Conservation (phyloP, 163 green algal species). For the Scenedesmus sp. region DNA sequence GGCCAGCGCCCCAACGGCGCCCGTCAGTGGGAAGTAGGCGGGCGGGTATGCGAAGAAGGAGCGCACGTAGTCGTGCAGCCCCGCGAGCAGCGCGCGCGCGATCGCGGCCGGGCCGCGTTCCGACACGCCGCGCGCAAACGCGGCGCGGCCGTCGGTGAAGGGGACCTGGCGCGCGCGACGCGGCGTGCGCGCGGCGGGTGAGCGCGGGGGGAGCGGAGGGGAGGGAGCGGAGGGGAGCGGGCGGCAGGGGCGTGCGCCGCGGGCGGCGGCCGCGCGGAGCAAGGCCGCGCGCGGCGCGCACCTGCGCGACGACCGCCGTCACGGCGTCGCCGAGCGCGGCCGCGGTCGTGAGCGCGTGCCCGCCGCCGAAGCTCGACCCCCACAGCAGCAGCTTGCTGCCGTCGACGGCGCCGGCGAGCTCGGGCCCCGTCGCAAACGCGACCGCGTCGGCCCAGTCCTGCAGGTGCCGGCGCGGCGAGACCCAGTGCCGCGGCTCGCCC, state of each 20-base stretch:
- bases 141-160: conserved; percentile 27
- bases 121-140: conserved; percentile 8
- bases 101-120: conserved; percentile 11
- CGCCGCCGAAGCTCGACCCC: conserved; percentile 44
- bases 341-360: conserved; percentile 37
- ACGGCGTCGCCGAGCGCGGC: conserved; percentile 18
- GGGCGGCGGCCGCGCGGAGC: background rate
- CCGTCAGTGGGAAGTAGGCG: conserved; percentile 49
- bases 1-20: conserved; percentile 29
- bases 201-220: no score
- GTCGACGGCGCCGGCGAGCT: conserved; percentile 39
- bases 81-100: conserved; percentile 21
- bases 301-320: conserved; percentile 42
- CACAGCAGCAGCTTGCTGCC: conserved; percentile 42
- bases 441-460: conserved; percentile 48
- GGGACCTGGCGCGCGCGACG: conserved; percentile 31
- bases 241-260: no score
- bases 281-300: background rate
- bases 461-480: conserved; percentile 42
- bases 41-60: conserved; percentile 9
- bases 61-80: conserved; percentile 40
- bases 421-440: conserved; percentile 6
- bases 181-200: background rate
- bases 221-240: no score
- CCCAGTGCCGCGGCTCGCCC: conserved; percentile 51